phyloP scores from a whole-genome alignment of 2,329 filamentous ascomycete genomes.

The Paraphoma sp. region DNA sequence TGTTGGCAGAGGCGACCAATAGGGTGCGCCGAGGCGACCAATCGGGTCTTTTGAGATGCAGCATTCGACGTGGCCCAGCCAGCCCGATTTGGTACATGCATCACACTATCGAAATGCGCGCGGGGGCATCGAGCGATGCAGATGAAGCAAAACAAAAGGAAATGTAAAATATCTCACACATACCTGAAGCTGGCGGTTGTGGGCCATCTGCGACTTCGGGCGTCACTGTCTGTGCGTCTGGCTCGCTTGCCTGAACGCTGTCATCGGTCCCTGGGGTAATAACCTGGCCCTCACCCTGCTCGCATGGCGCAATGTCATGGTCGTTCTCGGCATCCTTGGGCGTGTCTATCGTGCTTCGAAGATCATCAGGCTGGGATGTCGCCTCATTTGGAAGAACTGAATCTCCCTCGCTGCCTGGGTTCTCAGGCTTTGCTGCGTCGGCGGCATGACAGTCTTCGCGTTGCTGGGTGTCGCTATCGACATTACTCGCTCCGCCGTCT shows the following conservation, averaged over 20 bases:
- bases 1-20: conserved; percentile 22
- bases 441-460: too few relatives aligned
- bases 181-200: conserved; percentile 20
- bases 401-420: too few relatives aligned
- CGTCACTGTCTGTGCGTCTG: not conserved
- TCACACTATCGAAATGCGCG: conserved; percentile 13
- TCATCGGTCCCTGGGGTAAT: not conserved
- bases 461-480: not conserved
- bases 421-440: too few relatives aligned
- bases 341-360: not conserved
- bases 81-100: conserved; percentile 20
- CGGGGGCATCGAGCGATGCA: conserved; percentile 6
- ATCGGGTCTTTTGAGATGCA: conserved; percentile 18
- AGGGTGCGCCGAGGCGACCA: conserved; percentile 13
- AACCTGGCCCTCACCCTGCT: not conserved
- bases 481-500: not conserved
- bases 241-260: not conserved
- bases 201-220: not conserved
- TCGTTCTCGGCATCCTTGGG: not conserved
- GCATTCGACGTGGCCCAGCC: conserved; percentile 11
- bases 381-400: not conserved
- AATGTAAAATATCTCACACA: conserved; percentile 13
- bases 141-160: not conserved
- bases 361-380: not conserved
- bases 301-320: not conserved